Evolutionary conservation across 1,139 yeast species (phyloP), one percentile per base, ranked within the genome.

Genomic region (Blastobotrys proliferans): DNA sequence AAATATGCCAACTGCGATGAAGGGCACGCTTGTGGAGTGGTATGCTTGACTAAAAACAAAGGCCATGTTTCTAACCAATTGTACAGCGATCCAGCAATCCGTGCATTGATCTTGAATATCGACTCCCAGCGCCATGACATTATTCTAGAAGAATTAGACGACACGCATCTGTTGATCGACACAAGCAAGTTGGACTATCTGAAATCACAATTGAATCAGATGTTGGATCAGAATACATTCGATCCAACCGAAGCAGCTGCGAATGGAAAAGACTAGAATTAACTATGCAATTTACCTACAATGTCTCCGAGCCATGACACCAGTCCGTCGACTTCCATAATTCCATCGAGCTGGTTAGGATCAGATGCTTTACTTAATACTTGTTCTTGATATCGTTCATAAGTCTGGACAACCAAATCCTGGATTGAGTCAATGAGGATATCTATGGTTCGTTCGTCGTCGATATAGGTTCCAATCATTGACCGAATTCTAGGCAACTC

Each of bases 171-270:
- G 22, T 68, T 92, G 47, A 83, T 92, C 24, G 92, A 85, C 51
- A 82, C 82, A 29, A 76, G 76, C 35, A 83, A 81, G 64, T 84
- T 90, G 3, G 81, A 78, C 28, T 80, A 72, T 56, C 81, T 92
- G 44, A 90, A 88, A 56, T 69, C 66, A 44, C 95, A 90, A 61
- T 71, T 92, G 55, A 87, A 85, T 60, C 68, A 78, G 51, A 64
- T 86, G 50, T 68, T 90, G 27, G 81, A 94, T 2, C 81, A 84
- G 62, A 92, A 90, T 58, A 81, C 90, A 1, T 90, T 83, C 63
- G 83, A 84, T 57, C 94, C 95, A 1, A 70, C 81, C 48, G 95
- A 86, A 30, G 94, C n/a, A n/a, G n/a, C n/a, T n/a, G n/a, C n/a
- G n/a, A n/a, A n/a, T n/a, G n/a, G n/a, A n/a, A n/a, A n/a, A n/a